Evolutionary conservation across 2,329 filamentous ascomycete genomes (phyloP).

Genomic region (Emericellopsis atlantica): DNA sequence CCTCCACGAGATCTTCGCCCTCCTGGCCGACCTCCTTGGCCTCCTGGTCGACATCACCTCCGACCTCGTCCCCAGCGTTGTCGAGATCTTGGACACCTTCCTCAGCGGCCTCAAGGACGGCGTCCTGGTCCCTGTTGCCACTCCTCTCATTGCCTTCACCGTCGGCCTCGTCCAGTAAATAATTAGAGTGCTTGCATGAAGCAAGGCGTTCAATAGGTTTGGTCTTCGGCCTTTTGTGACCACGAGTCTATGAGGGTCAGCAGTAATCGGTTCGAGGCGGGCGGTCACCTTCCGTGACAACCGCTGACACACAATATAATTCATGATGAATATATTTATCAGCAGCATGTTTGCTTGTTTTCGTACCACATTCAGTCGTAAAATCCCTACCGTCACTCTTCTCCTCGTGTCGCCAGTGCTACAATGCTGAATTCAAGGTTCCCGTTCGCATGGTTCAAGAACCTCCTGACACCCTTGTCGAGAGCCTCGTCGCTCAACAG

Average conservation of each 20-base stretch:
- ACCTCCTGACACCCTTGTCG: constrained; percentile 37
- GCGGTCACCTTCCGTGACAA: neutral
- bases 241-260: neutral
- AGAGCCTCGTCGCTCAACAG: constrained; percentile 57
- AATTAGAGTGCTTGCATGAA: neutral
- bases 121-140: constrained; percentile 12
- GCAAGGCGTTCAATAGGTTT: neutral
- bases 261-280: neutral
- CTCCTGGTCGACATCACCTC: constrained; percentile 10
- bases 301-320: neutral
- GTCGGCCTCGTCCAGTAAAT: constrained; percentile 4
- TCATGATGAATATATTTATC: constrained; percentile 3
- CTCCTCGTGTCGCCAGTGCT: constrained; percentile 13
- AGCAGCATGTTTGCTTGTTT: neutral
- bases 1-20: constrained; percentile 13
- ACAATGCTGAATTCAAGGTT: constrained; percentile 26
- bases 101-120: constrained; percentile 11
- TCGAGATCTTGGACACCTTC: constrained; percentile 12
- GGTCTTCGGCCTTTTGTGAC: neutral
- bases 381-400: neutral
- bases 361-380: neutral
- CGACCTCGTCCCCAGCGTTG: constrained; percentile 11
- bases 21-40: constrained; percentile 11
- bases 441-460: constrained; percentile 23
- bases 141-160: constrained; percentile 11